Percentiles rank a stretch among this genome's conserved stretches.
These are phyloP conservation scores for Cryptosporidium sp. DNA, from an alignment of 169 alveolate species.

Conservation along the genomic window DNA sequence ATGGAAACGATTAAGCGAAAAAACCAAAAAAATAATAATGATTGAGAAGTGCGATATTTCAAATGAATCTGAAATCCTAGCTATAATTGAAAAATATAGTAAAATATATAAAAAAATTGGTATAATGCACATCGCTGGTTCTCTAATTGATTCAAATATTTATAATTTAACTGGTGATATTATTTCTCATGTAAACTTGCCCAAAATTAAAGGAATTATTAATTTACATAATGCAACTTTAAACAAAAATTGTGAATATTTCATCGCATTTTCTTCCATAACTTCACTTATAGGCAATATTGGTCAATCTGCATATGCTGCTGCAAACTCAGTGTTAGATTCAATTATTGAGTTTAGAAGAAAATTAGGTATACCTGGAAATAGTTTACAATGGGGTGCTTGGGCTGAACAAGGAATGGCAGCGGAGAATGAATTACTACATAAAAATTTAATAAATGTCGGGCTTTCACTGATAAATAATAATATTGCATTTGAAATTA, in stretches of 20 bases:
- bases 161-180: conserved; percentile 11
- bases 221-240: conserved; percentile 52
- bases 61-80: not conserved
- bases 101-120: conserved; percentile 46
- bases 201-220: conserved; percentile 41
- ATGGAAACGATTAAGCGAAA: conserved; percentile 13
- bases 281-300: conserved; percentile 52
- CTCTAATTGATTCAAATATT: conserved; percentile 39
- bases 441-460: conserved; percentile 2
- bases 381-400: conserved; percentile 76
- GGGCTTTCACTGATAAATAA: conserved; percentile 39
- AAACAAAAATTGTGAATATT: conserved; percentile 42
- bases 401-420: conserved; percentile 77
- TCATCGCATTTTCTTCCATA: conserved; percentile 69
- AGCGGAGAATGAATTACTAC: conserved; percentile 18
- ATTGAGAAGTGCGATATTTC: conserved; percentile 57
- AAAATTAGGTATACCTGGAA: conserved; percentile 37
- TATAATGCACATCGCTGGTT: conserved; percentile 55
- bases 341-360: conserved; percentile 52
- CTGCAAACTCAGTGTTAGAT: conserved; percentile 64
- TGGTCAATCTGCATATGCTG: conserved; percentile 72
- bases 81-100: conserved; percentile 3
- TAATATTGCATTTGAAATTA: conserved; percentile 24
- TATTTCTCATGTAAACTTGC: conserved; percentile 2
- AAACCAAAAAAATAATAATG: conserved; percentile 1